These are phyloP conservation scores for Verticillium nonalfalfae DNA, from an alignment of 2,329 filamentous ascomycete genomes.

Conservation along the genomic window DNA sequence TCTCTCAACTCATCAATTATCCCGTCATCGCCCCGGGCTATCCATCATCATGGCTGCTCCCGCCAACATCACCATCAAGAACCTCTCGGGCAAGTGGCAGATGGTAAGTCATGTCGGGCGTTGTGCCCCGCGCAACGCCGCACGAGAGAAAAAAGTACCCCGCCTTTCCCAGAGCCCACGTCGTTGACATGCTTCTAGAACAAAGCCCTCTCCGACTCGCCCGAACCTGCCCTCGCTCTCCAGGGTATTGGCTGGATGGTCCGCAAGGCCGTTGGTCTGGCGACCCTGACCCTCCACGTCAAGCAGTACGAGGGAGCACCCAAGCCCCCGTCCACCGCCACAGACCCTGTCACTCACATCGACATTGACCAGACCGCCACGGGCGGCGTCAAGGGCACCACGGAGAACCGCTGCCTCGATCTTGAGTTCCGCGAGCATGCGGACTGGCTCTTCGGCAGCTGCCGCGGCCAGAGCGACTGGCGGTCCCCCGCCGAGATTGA, in stretches of 20 bases:
- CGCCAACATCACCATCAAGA: slow-evolving; percentile 54
- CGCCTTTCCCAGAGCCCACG: neutral
- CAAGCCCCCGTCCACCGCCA: slow-evolving; percentile 28
- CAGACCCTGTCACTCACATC: slow-evolving; percentile 49
- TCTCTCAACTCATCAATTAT: neutral
- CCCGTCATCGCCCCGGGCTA: neutral
- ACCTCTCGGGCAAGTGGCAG: slow-evolving; percentile 63
- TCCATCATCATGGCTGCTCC: slow-evolving; percentile 62
- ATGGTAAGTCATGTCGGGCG: slow-evolving; percentile 47
- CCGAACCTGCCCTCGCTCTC: slow-evolving; percentile 63
- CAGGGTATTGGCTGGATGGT: slow-evolving; percentile 67
- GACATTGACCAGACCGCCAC: slow-evolving; percentile 67
- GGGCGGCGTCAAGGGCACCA: slow-evolving; percentile 62
- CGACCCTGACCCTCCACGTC: slow-evolving; percentile 61
- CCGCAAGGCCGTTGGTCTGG: slow-evolving; percentile 64
- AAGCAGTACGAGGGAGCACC: slow-evolving; percentile 45
- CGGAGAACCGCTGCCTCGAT: slow-evolving; percentile 50
- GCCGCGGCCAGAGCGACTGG: slow-evolving; percentile 55
- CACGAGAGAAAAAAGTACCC: neutral
- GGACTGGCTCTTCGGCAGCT: slow-evolving; percentile 74
- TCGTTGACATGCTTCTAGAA: slow-evolving; percentile 49
- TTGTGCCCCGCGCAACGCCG: neutral
- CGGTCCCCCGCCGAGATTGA: slow-evolving; percentile 37
- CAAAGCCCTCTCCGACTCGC: slow-evolving; percentile 62
- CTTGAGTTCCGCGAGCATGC: slow-evolving; percentile 52